Base-by-base conservation (phyloP, 108 stramenopile genomes). In the Epithemia pelagica region DNA sequence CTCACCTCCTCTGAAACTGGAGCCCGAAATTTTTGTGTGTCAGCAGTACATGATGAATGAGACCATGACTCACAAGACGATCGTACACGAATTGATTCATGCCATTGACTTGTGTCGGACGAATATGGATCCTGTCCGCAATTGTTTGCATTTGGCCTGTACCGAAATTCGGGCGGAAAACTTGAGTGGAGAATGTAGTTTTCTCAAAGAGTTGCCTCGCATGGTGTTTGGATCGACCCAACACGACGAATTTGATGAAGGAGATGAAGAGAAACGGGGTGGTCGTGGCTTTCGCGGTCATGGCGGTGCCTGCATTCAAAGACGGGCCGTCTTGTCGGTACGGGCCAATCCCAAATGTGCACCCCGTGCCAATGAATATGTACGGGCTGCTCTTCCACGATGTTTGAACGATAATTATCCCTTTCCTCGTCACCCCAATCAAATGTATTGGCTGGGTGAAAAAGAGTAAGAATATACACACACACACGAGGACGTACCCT, bases 91-190 rank as follows among this genome's bases (percentile, higher is more conserved):
- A 73, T 73, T 95, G 58, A 90, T 95, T 58, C 95, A 95, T 67
- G 91, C 91, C 32, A 88, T 91, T 57, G 95, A 95, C 64, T 76
- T 88, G 75, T 95, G 95, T 65, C 81, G 91, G 26, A 81, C 83
- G 25, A 93, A 88, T 65, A 82, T 88, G 83, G 82, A 84, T 54
- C 83, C 83, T 5, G 61, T 83, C 18, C 72, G 74, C 67, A 82
- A 91, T 73, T 91, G 90, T 64, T 80, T 90, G 65, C 94, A 95
- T 52, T 62, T 95, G 71, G 95, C 95, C 1, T 95, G 95, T 62
- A 93, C 95, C 26, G 95, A 95, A 73, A 91, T 95, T 62, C 78
- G 95, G 19, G 95, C 95, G 0, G 91, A 92, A 70, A 92, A 95
- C 68, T 72, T 95, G 28, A 82, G 80, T 59, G 95, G 95, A 22